A percentile compares a stretch with the other conserved stretches of the same genome.
Evolutionary conservation across 257 asterid species (phyloP).

Genomic region (Scutellaria galericulata): DNA sequence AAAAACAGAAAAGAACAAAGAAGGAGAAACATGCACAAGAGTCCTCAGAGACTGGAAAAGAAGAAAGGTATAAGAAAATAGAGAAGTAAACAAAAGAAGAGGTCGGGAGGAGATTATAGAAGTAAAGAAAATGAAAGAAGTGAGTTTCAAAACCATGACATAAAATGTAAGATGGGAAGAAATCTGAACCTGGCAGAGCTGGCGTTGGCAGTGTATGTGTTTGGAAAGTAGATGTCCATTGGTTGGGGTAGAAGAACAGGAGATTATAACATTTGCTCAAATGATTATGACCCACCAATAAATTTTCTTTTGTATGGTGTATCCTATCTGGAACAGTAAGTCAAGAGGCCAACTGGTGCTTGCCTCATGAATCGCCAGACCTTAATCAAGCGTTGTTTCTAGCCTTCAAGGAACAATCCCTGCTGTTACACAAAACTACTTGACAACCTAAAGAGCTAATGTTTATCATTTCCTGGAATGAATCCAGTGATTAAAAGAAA

Average conservation of each 20-base stretch:
- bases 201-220: too few species aligned
- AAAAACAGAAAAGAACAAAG: not conserved
- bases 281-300: not conserved
- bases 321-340: not conserved
- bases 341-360: not conserved
- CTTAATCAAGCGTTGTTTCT: not conserved
- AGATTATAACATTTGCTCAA: not conserved
- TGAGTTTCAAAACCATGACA: not conserved
- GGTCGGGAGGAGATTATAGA: not conserved
- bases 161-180: not conserved
- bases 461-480: not conserved
- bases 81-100: constrained; percentile 9
- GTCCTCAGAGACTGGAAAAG: not conserved
- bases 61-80: not conserved
- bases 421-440: not conserved
- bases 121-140: not conserved
- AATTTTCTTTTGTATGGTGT: not conserved
- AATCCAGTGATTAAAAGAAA: not conserved
- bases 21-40: not conserved
- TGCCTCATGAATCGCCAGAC: not conserved
- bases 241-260: not conserved
- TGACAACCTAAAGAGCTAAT: not conserved
- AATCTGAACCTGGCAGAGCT: too few species aligned
- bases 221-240: too few species aligned
- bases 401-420: not conserved